Base-by-base conservation (phyloP, 352 stramenopile genomes). In the Pythium rhizo-oryzae region DNA sequence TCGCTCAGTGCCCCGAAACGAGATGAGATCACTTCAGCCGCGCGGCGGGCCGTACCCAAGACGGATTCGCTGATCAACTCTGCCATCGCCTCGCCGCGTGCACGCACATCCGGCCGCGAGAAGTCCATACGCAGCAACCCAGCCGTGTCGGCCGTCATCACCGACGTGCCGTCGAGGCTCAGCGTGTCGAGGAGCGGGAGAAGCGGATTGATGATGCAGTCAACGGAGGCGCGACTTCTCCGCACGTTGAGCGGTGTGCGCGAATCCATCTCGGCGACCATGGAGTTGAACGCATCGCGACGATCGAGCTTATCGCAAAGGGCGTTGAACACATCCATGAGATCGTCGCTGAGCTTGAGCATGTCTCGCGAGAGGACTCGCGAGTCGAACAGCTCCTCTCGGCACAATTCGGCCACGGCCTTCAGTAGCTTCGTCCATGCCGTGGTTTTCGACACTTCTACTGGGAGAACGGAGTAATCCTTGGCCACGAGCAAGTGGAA, bases 171-270 rank as follows among this genome's bases (percentile, higher is more conserved):
- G 55, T 82, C 67, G 6, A 46, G 23, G 8, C 77, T 58, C 41
- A 78, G 18, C 21, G 53, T 67, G 51, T 82, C 73, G 44, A 79
- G 51, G 1, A 79, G 67, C 51, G 65, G 56, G 37, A 80, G 57
- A 25, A 79, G 54, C n/a, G 60, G 51, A 8, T 65, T 58, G 43
- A 43, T 76, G 54, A 39, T 75, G 59, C 2, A 66, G 44, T 16
- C 54, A 4, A 44, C 55, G 47, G 43, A 43, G 16, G 37, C 35
- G n/a, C 47, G 49, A 24, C 49, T 65, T 18, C 39, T 35, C 5
- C 39, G 9, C 18, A 62, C 21, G 7, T 46, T 19, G 7, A 35
- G 44, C 57, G 39, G 24, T 15, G 4, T n/a, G 8, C 56, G 37
- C 2, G 21, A 12, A 37, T 18, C 57, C 33, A 56, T 50, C 19